phyloP scores from a whole-genome alignment of 176 grass and related monocot species.

The Oryza meyeriana region DNA sequence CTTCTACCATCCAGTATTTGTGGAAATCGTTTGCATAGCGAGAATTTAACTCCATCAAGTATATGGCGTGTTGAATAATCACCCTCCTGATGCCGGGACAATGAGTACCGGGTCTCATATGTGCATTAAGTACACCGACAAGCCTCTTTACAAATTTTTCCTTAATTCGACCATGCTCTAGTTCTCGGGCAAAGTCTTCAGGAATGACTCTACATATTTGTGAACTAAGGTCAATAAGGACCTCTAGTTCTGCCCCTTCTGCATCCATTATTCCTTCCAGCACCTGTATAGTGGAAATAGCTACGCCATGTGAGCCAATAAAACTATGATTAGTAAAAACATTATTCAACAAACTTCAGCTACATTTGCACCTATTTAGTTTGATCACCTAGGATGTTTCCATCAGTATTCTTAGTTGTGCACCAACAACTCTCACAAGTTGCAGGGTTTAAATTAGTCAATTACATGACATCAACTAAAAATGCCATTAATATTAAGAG shows the following conservation, averaged over 20 bases:
- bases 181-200: no score
- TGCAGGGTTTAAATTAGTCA: neutral
- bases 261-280: neutral
- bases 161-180: no score
- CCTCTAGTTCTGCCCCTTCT: slow-evolving; percentile 6
- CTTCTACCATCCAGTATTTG: no score
- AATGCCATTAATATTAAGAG: neutral
- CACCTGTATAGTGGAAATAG: neutral
- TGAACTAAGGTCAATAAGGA: neutral
- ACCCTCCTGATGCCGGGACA: no score
- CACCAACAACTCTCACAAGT: neutral
- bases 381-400: neutral
- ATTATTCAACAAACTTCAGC: neutral
- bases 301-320: neutral
- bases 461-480: neutral
- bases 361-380: neutral
- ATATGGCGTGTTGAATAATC: no score
- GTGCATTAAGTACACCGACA: no score
- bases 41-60: no score
- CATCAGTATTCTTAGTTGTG: neutral
- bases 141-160: no score
- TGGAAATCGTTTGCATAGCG: no score
- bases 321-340: neutral
- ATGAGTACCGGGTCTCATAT: no score
- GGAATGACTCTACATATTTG: no score